A percentile compares a stretch with the other conserved stretches of the same genome.
Evolutionary conservation across 2,329 filamentous ascomycete genomes (phyloP).

Genomic region (Arachnopeziza araneosa): DNA sequence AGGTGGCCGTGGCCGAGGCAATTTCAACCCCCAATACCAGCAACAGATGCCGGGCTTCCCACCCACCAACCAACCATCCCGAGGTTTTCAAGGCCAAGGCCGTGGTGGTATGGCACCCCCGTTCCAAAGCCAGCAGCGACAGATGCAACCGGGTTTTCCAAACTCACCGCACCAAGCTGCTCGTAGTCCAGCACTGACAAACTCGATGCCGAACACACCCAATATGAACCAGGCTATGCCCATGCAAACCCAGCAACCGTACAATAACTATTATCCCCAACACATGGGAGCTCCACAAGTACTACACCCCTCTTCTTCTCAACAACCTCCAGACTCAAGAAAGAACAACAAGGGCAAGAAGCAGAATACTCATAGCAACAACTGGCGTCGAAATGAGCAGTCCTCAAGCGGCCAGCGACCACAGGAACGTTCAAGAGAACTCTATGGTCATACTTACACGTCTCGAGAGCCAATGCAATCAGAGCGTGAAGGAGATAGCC

Average conservation of each 20-base stretch:
- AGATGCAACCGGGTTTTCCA: slow-evolving; percentile 45
- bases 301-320: slow-evolving; percentile 39
- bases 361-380: slow-evolving; percentile 1
- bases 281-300: slow-evolving; percentile 43
- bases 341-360: slow-evolving; percentile 14
- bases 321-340: slow-evolving; percentile 5
- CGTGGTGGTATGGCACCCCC: slow-evolving; percentile 43
- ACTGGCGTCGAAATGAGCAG: slow-evolving; percentile 22
- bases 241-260: slow-evolving; percentile 48
- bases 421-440: slow-evolving; percentile 22
- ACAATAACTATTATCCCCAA: slow-evolving; percentile 38
- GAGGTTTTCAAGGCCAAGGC: slow-evolving; percentile 36
- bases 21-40: slow-evolving; percentile 46
- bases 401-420: slow-evolving; percentile 17
- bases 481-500: slow-evolving; percentile 19
- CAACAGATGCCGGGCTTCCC: slow-evolving; percentile 48
- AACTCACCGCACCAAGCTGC: slow-evolving; percentile 62
- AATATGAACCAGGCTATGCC: slow-evolving; percentile 64
- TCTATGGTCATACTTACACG: slow-evolving; percentile 21
- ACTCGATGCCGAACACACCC: slow-evolving; percentile 61
- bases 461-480: slow-evolving; percentile 16
- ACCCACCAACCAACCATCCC: slow-evolving; percentile 33
- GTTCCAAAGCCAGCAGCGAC: slow-evolving; percentile 40
- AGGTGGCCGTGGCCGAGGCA: slow-evolving; percentile 52
- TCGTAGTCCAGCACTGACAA: slow-evolving; percentile 58